A percentile compares a stretch with the other conserved stretches of the same genome.
phyloP scores from a whole-genome alignment of 2,329 filamentous ascomycete species.

The Biscogniauxia sp. region DNA sequence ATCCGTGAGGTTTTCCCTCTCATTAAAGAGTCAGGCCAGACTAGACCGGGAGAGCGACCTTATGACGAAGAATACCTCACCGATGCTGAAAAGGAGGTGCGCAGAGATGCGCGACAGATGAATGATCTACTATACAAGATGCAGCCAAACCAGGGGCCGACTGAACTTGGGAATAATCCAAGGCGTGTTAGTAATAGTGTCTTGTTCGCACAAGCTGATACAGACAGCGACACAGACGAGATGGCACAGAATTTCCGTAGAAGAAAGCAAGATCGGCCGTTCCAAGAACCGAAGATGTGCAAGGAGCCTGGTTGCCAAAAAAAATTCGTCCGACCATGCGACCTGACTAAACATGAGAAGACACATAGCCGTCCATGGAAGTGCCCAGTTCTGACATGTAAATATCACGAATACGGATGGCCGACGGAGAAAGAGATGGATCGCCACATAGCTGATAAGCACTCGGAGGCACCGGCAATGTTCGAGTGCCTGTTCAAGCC shows the following conservation, averaged over 20 bases:
- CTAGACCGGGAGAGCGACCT: slow-evolving; percentile 77
- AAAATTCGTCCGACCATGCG: slow-evolving; percentile 94
- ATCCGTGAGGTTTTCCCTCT: too few relatives aligned
- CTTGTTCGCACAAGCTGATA: too few relatives aligned
- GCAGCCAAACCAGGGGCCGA: slow-evolving; percentile 77
- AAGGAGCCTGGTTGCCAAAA: slow-evolving; percentile 75
- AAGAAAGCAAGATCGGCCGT: slow-evolving; percentile 86
- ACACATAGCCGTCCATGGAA: slow-evolving; percentile 97
- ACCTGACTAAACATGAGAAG: slow-evolving; percentile 97
- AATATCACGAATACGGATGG: slow-evolving; percentile 87
- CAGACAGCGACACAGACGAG: too few relatives aligned
- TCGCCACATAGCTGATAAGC: slow-evolving; percentile 94
- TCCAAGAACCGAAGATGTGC: slow-evolving; percentile 80
- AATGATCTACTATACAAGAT: slow-evolving; percentile 66
- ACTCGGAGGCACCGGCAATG: slow-evolving; percentile 75
- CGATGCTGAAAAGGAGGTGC: slow-evolving; percentile 91
- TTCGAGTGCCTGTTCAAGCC: slow-evolving; percentile 80
- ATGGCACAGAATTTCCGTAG: slow-evolving; percentile 66
- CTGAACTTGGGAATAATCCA: slow-evolving; percentile 53
- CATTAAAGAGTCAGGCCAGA: slow-evolving; percentile 58
- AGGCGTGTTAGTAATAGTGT: too few relatives aligned
- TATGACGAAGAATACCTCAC: slow-evolving; percentile 97
- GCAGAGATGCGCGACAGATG: slow-evolving; percentile 82
- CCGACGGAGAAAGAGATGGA: slow-evolving; percentile 97
- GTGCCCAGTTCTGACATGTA: slow-evolving; percentile 78